Base-by-base conservation (phyloP, 768 basidiomycete species). In the Tylopilus rubrobrunneus region DNA sequence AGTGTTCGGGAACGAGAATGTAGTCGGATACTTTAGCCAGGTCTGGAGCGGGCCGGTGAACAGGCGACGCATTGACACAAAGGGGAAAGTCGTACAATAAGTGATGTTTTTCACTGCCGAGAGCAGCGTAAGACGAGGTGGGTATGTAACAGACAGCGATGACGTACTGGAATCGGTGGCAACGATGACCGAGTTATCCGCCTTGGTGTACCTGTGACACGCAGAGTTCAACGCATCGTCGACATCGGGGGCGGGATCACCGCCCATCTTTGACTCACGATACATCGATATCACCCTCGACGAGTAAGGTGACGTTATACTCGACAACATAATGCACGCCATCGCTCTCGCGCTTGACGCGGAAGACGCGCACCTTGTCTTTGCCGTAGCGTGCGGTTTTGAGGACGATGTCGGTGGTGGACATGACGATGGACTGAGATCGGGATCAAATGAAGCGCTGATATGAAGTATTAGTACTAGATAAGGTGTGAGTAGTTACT, bases 1-100 rank as follows among this genome's bases (percentile, higher is more conserved):
- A 98, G 47, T 81, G 78, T 63, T 94, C 91, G 0, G 93, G 86
- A 41, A 78, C 76, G 44, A 97, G 82, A 53, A 97, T 80, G 62
- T 97, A 80, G 4, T 93, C 92, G 0, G 94, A 96, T 12, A 83
- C 79, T 71, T 98, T 98, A 27, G 95, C 92, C 19, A 95, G 73
- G 60, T 88, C 89, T 90, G 51, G 19, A 34, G 19, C 36, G 5
- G 17, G 25, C 46, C 3, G 14, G 28, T 4, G 4, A 3, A 19
- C 25, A 11, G 12, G 33, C n/a, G n/a, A 15, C 11, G 12, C 7
- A 11, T 40, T 7, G 10, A 27, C 41, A 15, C 14, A 17, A 25
- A 25, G 15, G 4, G 14, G n/a, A 33, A 8, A 27, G 23, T 48
- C 75, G 19, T 58, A 82, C 82, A 83, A 53, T 85, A 84, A 1